Evolutionary conservation across 2,329 filamentous ascomycete genomes (phyloP).

Genomic region (Coleophoma eucalyptorum): DNA sequence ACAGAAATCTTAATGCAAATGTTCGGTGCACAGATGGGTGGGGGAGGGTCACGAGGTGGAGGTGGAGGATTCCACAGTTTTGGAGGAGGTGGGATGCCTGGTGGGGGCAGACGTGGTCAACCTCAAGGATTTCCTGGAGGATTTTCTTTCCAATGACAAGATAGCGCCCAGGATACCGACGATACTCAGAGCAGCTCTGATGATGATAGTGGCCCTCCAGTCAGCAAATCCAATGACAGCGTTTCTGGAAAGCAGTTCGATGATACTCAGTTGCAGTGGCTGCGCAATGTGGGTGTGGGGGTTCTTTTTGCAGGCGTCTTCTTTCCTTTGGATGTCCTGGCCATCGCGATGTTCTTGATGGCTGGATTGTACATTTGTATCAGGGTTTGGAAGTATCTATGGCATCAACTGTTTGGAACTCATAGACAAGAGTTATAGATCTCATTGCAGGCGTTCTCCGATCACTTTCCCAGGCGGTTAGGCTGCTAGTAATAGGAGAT

Average conservation of each 20-base stretch:
- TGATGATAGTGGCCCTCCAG: neutral
- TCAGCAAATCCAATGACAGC: neutral
- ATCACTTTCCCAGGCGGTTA: neutral
- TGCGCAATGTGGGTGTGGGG: constrained; percentile 23
- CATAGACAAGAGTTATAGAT: constrained; percentile 23
- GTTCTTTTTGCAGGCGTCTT: constrained; percentile 24
- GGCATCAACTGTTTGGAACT: constrained; percentile 15
- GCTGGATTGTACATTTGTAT: constrained; percentile 22
- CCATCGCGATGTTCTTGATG: constrained; percentile 15
- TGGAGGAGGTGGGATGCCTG: constrained; percentile 47
- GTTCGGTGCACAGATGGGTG: constrained; percentile 29
- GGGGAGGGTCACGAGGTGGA: constrained; percentile 45
- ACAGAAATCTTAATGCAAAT: constrained; percentile 30
- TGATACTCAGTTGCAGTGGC: constrained; percentile 13
- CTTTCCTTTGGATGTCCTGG: constrained; percentile 25
- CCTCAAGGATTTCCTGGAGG: constrained; percentile 42
- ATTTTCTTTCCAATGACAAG: constrained; percentile 55
- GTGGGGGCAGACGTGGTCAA: constrained; percentile 21
- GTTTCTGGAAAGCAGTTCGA: constrained; percentile 6
- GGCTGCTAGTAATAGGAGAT: too few relatives aligned
- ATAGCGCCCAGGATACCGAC: constrained; percentile 7
- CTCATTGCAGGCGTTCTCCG: constrained; percentile 19
- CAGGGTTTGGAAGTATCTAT: constrained; percentile 7
- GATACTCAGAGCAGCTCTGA: neutral
- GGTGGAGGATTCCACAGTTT: constrained; percentile 42